Base-by-base conservation (phyloP, 2,329 filamentous ascomycete species). In the Pestalotiopsis sp. region DNA sequence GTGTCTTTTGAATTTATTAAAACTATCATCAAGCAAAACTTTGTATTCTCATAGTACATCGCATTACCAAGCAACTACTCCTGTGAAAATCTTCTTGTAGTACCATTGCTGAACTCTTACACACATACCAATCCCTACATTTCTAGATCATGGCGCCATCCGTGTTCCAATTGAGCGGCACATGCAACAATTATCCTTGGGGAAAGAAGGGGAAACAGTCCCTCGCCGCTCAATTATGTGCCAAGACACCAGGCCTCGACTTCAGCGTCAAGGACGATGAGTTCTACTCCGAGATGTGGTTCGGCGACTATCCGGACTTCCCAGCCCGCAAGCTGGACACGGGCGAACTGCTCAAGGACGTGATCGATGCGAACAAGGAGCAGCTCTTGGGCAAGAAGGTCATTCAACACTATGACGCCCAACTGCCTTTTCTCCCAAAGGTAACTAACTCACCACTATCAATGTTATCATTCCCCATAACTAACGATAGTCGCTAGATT, bases 361-460 rank as follows among this genome's bases (percentile, higher is more conserved):
- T 92, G 17, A 80, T 94, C 40, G 85, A 91, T 71, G 81, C 82
- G 67, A 83, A 92, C 75, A 84, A 90, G 45, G 84, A 90, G 23
- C 82, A 87, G 68, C 83, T 93, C 0, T 83, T 94, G 1, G 92
- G 92, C 2, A 84, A 89, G 68, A 83, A 84, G 2, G 87, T 90
- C 4, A 80, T 89, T 4, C 79, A 89, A 23, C 88, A 89, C 66
- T 90, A 91, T 68, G 90, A 88, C 61, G 82, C 82, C 2, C 90
- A 92, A 71, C 81, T 95, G 2, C 92, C 92, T 1, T 95, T 89
- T 76, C 82, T 94, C 0, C 91, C 91, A 9, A 95, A 94, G 52
- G 65, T 66, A n/a, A 40, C 9, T 20, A 6, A 11, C 20, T 31
- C 62, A 11, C 4, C 9, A 13, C 20, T 6, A 3, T 23, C 40